Evolutionary conservation across 768 basidiomycete genomes (phyloP), one percentile per base, ranked within the genome.

Genomic region (Russula earlei): DNA sequence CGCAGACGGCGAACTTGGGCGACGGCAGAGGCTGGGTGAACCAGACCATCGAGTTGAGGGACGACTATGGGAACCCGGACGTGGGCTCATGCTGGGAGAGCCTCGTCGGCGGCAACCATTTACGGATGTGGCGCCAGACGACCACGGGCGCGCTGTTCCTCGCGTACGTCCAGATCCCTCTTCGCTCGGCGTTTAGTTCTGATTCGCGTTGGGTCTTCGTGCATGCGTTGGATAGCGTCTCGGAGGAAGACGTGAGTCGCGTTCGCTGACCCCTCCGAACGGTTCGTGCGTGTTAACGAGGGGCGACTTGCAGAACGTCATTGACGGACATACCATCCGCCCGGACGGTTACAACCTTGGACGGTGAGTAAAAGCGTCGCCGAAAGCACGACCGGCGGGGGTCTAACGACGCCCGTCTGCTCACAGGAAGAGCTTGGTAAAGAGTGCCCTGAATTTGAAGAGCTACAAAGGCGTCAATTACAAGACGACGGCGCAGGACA

Each of bases 11-110:
- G 5, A 72, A 79, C 62, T 69, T 78, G 0, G 78, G 77, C 0
- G 77, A 79, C 44, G 77, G 77, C 0, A 67, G 75, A 24, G 75
- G 74, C 12, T 70, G 62, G 54, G 69, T 73, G 47, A 70, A 75
- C 50, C 75, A 78, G 59, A 73, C 72, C 20, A 40, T 71, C 24
- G 75, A 77, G 59, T 64, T 78, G 46, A 72, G 77, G 38, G 63
- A 76, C 60, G 76, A 77, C 51, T 77, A 69, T 44, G 75, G 70
- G 55, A 58, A 62, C 20, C 20, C 67, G 2, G 55, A 37, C 3
- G 3, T 68, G 1, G 78, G 77, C n/a, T 73, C 78, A 0, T 79
- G 78, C 50, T 52, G 66, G 19, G 70, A 71, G 64, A 68, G 61
- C 47, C 64, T 68, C n/a, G 44, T 62, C 14, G 62, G 62, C 7